phyloP scores from a whole-genome alignment of 2,329 filamentous ascomycete genomes.

The Cercospora sojina region DNA sequence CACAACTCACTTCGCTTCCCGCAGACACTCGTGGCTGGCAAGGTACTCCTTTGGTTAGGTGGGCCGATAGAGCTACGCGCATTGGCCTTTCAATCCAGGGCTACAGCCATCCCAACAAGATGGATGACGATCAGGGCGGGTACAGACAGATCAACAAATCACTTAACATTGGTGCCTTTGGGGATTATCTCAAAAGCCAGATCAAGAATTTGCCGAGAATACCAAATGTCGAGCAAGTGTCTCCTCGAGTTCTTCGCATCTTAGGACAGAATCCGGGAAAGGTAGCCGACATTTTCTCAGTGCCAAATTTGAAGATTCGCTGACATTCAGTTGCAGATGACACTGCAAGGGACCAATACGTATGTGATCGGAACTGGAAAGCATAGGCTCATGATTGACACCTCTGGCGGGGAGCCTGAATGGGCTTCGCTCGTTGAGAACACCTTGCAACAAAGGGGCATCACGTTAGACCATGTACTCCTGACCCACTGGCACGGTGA shows the following conservation, averaged over 20 bases:
- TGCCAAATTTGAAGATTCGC: not conserved
- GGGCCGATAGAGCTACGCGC: not conserved
- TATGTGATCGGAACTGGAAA: constrained; percentile 43
- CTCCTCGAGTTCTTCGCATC: constrained; percentile 27
- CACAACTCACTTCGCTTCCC: not conserved
- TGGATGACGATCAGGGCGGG: constrained; percentile 26
- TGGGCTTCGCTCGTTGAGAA: constrained; percentile 40
- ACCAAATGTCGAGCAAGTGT: constrained; percentile 25
- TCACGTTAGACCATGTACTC: constrained; percentile 45
- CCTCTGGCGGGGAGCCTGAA: constrained; percentile 37
- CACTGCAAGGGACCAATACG: constrained; percentile 45
- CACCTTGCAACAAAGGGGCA: constrained; percentile 33
- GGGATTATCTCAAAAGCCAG: constrained; percentile 31
- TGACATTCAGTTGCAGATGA: constrained; percentile 30
- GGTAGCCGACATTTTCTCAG: not conserved
- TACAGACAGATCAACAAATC: constrained; percentile 31
- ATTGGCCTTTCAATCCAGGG: not conserved
- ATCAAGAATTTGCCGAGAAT: constrained; percentile 21
- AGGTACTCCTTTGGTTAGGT: not conserved
- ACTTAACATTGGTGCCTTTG: constrained; percentile 25
- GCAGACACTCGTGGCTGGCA: not conserved
- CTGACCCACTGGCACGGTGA: constrained; percentile 50
- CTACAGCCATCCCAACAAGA: constrained; percentile 4
- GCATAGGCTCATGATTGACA: constrained; percentile 41
- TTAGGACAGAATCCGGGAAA: constrained; percentile 33